Conservation (phyloP, 257 asterid species). For the Primulina huaijiensis region DNA sequence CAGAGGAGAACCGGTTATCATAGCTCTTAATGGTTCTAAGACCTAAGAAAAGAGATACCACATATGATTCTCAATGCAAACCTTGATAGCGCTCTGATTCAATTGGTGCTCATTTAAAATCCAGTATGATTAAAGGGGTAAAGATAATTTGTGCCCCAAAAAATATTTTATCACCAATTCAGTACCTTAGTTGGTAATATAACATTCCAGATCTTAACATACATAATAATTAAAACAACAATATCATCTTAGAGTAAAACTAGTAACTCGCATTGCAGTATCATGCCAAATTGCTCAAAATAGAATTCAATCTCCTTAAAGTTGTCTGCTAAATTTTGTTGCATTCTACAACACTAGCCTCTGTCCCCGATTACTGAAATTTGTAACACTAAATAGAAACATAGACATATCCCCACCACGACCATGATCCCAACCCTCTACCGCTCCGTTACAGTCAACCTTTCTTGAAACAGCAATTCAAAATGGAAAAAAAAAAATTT, state of each 20-base stretch:
- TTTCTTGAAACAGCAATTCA: background rate
- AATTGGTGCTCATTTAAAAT: slow-evolving; percentile 1
- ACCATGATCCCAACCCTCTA: slow-evolving; percentile 12
- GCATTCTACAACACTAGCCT: slow-evolving; percentile 2
- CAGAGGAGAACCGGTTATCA: slow-evolving; percentile 73
- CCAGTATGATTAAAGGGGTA: slow-evolving; percentile 13
- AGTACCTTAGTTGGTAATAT: background rate
- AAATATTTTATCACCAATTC: background rate
- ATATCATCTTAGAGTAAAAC: background rate
- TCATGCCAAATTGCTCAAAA: background rate
- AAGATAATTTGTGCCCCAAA: background rate
- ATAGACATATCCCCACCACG: background rate
- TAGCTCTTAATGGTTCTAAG: slow-evolving; percentile 89
- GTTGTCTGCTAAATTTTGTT: slow-evolving; percentile 3
- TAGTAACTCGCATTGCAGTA: background rate
- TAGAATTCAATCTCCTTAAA: background rate
- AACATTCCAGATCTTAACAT: background rate
- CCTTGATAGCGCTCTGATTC: background rate
- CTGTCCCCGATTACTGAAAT: background rate
- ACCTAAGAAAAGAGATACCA: slow-evolving; percentile 47
- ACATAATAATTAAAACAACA: background rate
- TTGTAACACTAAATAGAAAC: background rate
- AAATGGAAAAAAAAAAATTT: background rate
- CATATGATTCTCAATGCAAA: background rate
- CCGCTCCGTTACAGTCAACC: slow-evolving; percentile 1